Conservation (phyloP, 768 basidiomycete species). For the Lactarius deliciosus region DNA sequence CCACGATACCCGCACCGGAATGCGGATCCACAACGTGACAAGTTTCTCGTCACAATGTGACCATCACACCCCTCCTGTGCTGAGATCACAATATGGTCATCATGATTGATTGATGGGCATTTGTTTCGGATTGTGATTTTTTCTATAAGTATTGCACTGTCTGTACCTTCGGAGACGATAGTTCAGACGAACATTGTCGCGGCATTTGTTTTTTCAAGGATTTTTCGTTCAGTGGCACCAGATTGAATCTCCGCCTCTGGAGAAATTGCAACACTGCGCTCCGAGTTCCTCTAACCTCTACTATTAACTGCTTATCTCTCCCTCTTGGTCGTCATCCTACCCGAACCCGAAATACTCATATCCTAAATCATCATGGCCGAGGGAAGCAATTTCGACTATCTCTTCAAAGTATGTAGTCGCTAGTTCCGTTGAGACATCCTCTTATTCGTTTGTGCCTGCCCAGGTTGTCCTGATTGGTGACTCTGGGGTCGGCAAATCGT, state of each 20-base stretch:
- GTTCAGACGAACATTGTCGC: background rate
- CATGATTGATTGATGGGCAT: background rate
- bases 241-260: conserved; percentile 15
- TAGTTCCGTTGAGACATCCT: background rate
- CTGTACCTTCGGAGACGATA: background rate
- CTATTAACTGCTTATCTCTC: background rate
- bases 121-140: background rate
- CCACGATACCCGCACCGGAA: no score
- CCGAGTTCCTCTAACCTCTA: background rate
- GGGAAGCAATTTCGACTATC: conserved; percentile 95
- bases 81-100: background rate
- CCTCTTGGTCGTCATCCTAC: conserved; percentile 12
- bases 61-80: background rate
- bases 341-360: conserved; percentile 30
- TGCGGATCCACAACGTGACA: background rate
- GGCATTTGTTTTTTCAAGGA: background rate
- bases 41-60: background rate
- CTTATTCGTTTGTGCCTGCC: background rate
- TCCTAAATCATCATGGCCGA: conserved; percentile 63
- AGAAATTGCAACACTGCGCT: background rate
- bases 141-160: background rate
- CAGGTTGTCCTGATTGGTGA: conserved; percentile 99
- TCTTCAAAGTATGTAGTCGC: conserved; percentile 82
- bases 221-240: background rate
- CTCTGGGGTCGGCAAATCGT: conserved; percentile 99